These are phyloP conservation scores for Fusarium sp. DNA, from an alignment of 2,329 filamentous ascomycete genomes.

Conservation along the genomic window DNA sequence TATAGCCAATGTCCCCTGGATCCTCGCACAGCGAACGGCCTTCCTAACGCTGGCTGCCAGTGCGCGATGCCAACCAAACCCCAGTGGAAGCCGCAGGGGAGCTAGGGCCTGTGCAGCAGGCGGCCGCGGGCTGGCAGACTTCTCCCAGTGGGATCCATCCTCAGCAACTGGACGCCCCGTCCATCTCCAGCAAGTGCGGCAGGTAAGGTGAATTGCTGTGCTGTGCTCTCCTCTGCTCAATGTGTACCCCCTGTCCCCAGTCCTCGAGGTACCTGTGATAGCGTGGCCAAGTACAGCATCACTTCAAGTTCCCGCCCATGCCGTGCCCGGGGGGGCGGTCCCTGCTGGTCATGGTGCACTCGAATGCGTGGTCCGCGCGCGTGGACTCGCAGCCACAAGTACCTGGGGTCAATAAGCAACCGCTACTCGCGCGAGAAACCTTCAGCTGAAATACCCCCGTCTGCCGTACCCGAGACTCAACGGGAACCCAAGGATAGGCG, in stretches of 20 bases:
- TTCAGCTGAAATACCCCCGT: neutral
- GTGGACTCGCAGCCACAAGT: constrained; percentile 30
- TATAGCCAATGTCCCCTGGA: constrained; percentile 14
- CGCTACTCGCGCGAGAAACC: constrained; percentile 20
- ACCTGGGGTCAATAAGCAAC: constrained; percentile 23
- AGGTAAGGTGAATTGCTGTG: neutral
- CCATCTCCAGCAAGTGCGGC: neutral
- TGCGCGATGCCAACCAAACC: constrained; percentile 6
- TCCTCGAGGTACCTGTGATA: constrained; percentile 5
- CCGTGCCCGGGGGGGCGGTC: constrained; percentile 13
- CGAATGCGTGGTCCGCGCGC: constrained; percentile 25
- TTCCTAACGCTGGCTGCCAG: constrained; percentile 21
- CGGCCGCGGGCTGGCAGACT: constrained; percentile 1
- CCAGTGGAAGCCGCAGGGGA: constrained; percentile 3
- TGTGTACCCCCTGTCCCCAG: neutral
- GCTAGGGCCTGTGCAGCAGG: constrained; percentile 15
- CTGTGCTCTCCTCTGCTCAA: neutral
- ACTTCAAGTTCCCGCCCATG: constrained; percentile 7
- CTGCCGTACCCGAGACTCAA: neutral
- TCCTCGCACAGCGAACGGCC: constrained; percentile 10
- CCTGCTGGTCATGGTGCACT: constrained; percentile 10
- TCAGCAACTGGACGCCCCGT: neutral
- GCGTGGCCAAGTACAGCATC: neutral
- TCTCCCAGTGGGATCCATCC: constrained; percentile 4
- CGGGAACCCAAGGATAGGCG: neutral